These are phyloP conservation scores for Chlamydomonas sphaeroides DNA, from an alignment of 139 green algal species.

Conservation along the genomic window DNA sequence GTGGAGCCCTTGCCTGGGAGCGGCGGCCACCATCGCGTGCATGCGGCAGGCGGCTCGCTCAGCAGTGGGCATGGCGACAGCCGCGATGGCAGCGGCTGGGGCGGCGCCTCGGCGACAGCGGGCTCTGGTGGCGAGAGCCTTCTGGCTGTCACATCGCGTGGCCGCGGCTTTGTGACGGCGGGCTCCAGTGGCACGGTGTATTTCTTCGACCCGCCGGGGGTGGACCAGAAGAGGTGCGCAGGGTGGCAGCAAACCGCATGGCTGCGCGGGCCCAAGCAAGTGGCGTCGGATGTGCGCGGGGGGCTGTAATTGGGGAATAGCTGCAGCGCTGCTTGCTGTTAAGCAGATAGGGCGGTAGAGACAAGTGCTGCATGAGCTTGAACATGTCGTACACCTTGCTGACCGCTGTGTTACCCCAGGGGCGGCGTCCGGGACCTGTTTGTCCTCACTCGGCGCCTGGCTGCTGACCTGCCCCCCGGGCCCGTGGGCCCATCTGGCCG, in stretches of 20 bases:
- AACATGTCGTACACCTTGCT: too few relatives aligned
- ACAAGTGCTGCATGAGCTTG: too few relatives aligned
- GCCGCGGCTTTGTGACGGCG: conserved; percentile 40
- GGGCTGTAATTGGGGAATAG: too few relatives aligned
- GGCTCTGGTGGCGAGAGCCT: neutral
- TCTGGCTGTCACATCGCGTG: neutral
- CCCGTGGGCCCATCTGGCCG: too few relatives aligned
- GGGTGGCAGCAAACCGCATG: too few relatives aligned
- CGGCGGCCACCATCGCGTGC: neutral
- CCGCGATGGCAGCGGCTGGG: neutral
- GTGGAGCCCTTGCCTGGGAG: neutral
- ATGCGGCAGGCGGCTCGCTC: neutral
- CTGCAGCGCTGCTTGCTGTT: too few relatives aligned
- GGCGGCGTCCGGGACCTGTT: conserved; percentile 38
- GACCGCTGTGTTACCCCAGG: conserved; percentile 3
- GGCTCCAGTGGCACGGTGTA: conserved; percentile 44
- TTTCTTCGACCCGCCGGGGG: conserved; percentile 47
- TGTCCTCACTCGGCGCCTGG: conserved; percentile 14
- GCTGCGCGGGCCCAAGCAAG: too few relatives aligned
- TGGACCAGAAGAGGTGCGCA: conserved; percentile 40
- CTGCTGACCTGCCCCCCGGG: neutral
- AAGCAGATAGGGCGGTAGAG: too few relatives aligned
- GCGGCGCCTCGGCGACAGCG: neutral
- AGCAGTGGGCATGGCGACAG: neutral
- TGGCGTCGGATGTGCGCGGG: neutral